Evolutionary conservation across 2,329 filamentous ascomycete genomes (phyloP), one percentile per base, ranked within the genome.

Genomic region (Colletotrichum abscissum): DNA sequence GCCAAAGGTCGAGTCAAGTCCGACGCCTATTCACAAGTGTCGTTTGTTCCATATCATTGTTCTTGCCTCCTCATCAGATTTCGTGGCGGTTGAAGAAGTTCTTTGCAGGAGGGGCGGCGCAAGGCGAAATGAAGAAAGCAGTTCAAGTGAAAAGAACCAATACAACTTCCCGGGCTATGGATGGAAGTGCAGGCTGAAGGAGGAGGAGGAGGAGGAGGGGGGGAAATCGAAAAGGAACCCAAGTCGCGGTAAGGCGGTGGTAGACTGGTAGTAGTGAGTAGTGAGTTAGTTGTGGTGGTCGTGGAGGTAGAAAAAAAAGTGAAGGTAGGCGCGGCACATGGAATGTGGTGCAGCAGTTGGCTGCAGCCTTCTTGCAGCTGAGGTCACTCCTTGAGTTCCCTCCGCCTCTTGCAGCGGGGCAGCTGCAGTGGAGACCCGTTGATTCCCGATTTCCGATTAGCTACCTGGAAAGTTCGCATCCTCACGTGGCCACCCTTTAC

Each of bases 301-400:
- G 38, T 19, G 16, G 42, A 63, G 42, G 63, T 64, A 54, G 62
- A 28, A n/a, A 55, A 42, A 52, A 59, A 67, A 30, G 26, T 33
- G 56, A 35, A 54, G 70, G 70, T 60, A 73, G 73, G 67, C 70
- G 66, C 70, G 73, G 73, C 70, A 75, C 67, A 74, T 75, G 70
- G 64, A 63, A 70, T 73, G 60, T 56, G 70, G 62, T 66, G 49
- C 67, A 69, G 57, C 62, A 42, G 70, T 59, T 73, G 71, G 67
- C 71, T 73, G 72, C 72, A 73, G 68, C 67, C 68, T 74, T 74
- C 68, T 74, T 72, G 72, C 68, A 74, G 68, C 72, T 74, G 63
- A 72, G 72, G 72, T 74, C 72, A 74, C 72, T 67, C 49, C 68
- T 58, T 73, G 6, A 42, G 38, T 42, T 42, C 49, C 68, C 72